phyloP scores from a whole-genome alignment of 768 basidiomycete species.

The Termitomyces titanicus region DNA sequence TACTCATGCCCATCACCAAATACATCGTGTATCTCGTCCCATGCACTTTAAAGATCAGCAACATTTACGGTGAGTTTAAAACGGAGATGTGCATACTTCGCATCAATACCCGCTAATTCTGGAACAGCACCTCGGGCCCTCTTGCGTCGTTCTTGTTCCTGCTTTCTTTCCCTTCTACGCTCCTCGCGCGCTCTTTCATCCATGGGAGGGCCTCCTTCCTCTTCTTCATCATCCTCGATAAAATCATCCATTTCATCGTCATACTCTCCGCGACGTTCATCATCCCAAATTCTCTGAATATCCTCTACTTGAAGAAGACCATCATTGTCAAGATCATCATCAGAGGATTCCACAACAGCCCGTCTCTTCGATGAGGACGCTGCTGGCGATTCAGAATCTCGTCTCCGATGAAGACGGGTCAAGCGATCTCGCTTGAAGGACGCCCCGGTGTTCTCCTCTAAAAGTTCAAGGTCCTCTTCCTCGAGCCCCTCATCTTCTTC shows the following conservation, averaged over 20 bases:
- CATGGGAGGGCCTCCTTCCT: constrained; percentile 67
- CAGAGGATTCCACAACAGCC: constrained; percentile 64
- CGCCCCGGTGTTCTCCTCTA: constrained; percentile 86
- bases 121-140: constrained; percentile 61
- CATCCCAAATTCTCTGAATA: constrained; percentile 81
- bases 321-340: constrained; percentile 68
- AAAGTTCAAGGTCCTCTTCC: constrained; percentile 89
- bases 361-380: constrained; percentile 59
- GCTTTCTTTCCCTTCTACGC: constrained; percentile 59
- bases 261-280: constrained; percentile 62
- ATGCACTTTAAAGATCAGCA: constrained; percentile 53
- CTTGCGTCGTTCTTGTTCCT: constrained; percentile 67
- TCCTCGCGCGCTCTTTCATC: constrained; percentile 78
- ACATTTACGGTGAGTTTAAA: not conserved
- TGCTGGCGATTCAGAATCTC: constrained; percentile 65
- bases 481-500: constrained; percentile 72
- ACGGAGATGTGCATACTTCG: constrained; percentile 52
- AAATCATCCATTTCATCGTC: constrained; percentile 79
- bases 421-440: constrained; percentile 68
- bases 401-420: constrained; percentile 67
- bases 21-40: constrained; percentile 94
- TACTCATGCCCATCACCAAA: constrained; percentile 97
- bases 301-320: constrained; percentile 58
- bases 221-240: constrained; percentile 78
- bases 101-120: constrained; percentile 77